phyloP scores from a whole-genome alignment of 2,329 filamentous ascomycete species.

The Phialophora verrucosa region DNA sequence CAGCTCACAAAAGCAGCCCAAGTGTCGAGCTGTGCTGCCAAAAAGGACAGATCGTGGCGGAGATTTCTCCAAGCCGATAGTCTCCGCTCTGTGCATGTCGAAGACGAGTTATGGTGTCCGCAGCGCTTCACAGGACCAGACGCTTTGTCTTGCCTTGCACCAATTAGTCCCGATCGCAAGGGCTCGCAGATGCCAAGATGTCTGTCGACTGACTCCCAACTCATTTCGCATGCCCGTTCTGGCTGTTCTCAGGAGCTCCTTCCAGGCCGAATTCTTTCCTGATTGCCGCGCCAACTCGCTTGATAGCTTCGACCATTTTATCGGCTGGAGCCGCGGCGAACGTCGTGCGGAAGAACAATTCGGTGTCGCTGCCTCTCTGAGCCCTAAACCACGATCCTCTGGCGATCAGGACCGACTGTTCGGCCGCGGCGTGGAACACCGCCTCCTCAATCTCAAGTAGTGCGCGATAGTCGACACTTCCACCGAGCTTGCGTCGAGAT shows the following conservation, averaged over 20 bases:
- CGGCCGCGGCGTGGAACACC: constrained; percentile 79
- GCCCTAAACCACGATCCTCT: constrained; percentile 91
- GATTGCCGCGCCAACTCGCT: constrained; percentile 76
- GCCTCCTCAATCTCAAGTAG: constrained; percentile 73
- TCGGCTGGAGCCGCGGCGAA: constrained; percentile 79
- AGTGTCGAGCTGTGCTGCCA: background rate
- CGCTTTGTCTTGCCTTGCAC: background rate
- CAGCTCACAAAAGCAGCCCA: background rate
- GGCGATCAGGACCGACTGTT: constrained; percentile 78
- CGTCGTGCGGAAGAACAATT: constrained; percentile 86
- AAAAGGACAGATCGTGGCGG: background rate
- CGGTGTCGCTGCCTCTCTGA: constrained; percentile 63
- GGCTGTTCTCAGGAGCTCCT: background rate
- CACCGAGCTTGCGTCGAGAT: constrained; percentile 2
- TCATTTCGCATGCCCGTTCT: constrained; percentile 30
- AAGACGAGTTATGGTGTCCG: background rate
- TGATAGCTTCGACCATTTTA: constrained; percentile 73
- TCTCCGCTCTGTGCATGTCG: background rate
- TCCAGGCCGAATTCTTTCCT: constrained; percentile 48
- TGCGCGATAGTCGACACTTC: constrained; percentile 44
- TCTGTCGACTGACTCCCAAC: background rate
- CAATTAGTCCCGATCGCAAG: background rate
- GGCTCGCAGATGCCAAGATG: background rate
- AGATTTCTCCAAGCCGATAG: background rate
- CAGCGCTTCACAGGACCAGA: background rate